phyloP scores from a whole-genome alignment of 148 eudicot species.

The Nepenthes gracilis region DNA sequence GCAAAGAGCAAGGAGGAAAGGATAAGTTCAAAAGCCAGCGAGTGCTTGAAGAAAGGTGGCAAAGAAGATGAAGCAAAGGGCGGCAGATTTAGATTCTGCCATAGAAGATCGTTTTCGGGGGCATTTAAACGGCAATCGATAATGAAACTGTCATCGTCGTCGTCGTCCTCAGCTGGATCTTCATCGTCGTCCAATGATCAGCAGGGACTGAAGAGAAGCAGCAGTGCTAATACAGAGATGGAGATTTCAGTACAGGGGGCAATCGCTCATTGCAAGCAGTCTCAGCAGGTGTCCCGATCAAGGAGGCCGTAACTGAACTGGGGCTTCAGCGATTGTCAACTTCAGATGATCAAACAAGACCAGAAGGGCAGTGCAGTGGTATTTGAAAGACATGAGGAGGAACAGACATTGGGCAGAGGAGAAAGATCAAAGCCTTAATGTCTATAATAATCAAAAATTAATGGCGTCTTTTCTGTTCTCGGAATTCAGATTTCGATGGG shows the following conservation, averaged over 20 bases:
- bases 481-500: too few species aligned
- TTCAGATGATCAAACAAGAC: conserved; percentile 7
- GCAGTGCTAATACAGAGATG: conserved; percentile 33
- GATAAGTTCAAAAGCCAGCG: conserved; percentile 2
- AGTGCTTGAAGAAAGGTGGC: conserved; percentile 11
- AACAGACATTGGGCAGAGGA: too few species aligned
- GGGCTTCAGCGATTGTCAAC: conserved; percentile 38
- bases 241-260: conserved; percentile 81
- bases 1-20: conserved; percentile 10
- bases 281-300: conserved; percentile 28
- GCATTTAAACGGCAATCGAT: conserved; percentile 46
- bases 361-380: too few species aligned
- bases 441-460: too few species aligned
- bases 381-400: too few species aligned
- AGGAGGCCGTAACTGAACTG: conserved; percentile 36
- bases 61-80: conserved; percentile 13
- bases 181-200: conserved; percentile 9
- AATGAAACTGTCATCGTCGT: conserved; percentile 26
- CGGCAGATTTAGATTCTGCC: conserved; percentile 10
- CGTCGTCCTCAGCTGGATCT: conserved; percentile 22
- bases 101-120: conserved; percentile 66
- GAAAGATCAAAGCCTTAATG: too few species aligned
- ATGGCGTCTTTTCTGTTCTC: too few species aligned
- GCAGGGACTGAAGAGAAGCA: conserved; percentile 31
- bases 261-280: conserved; percentile 78